Base-by-base conservation (phyloP, 192 early-diverging fungal species). In the Coemansia sp. region DNA sequence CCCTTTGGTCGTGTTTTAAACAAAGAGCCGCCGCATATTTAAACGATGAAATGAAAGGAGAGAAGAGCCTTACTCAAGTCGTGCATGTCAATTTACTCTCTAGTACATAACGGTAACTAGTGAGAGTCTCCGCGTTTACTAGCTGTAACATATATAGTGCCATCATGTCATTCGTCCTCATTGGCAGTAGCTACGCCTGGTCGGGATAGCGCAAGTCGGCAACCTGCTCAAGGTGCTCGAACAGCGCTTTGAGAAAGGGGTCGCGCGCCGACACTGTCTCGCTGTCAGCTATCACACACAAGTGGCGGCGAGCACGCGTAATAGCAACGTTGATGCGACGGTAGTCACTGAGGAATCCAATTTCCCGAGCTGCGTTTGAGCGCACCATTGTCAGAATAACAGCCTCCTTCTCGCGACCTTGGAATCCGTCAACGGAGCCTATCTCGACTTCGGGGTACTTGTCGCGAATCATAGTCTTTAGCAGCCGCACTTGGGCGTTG, bases 381-480 rank as follows among this genome's bases (percentile, higher is more conserved):
- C 95, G 77, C 14, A 97, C 94, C 7, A 96, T 76, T 1, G 89
- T 87, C 24, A 97, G 47, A 9, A 98, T 78, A 27, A 96, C 87
- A 0, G 90, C 93, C 68, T 96, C 92, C 65, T 94, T 94, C 70
- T 98, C 96, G 36, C 93, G 88, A 6, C 96, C 96, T 72, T 96
- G 94, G 65, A 95, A 93, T 2, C 94, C 93, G 69, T 96, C 94
- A 4, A 96, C 93, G 4, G 91, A 88, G 1, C 91, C 93, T 24
- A 95, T 88, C 71, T 95, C 94, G 57, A 94, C 68, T 5, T 69
- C 83, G 1, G 88, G 89, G 59, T 84, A 86, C 57, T 63, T 64
- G 27, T 84, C 85, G 39, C 79, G 77, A 20, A 93, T 61, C 27
- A 81, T 61, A 17, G 77, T 63, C 54, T 68, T 83, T 1, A 89